Evolutionary conservation across 345 rosid species (phyloP).

Genomic region (Hibiscus trionum): DNA sequence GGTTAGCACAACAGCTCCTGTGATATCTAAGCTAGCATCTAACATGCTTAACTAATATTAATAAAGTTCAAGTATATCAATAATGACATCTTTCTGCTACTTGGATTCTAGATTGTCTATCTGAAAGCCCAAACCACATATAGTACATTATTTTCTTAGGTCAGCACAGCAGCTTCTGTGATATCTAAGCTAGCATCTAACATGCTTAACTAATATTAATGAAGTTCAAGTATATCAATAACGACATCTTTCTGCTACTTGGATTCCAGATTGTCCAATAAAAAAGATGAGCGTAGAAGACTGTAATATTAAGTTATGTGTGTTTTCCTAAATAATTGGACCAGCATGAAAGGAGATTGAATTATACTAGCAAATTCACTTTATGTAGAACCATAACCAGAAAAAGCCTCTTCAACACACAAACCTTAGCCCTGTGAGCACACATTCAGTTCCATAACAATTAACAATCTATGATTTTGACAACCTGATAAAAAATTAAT

Average conservation of each 20-base stretch:
- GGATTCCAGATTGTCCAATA: background rate
- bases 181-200: too few species aligned
- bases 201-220: too few species aligned
- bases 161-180: too few species aligned
- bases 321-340: background rate
- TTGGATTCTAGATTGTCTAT: conserved; percentile 93
- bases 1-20: too few species aligned
- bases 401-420: conserved; percentile 19
- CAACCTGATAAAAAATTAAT: conserved; percentile 43
- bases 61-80: too few species aligned
- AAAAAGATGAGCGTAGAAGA: background rate
- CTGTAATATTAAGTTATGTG: background rate
- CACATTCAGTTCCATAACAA: conserved; percentile 56
- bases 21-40: too few species aligned
- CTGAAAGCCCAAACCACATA: conserved; percentile 40
- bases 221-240: background rate
- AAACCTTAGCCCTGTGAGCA: conserved; percentile 95
- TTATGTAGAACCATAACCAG: conserved; percentile 6
- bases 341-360: conserved; percentile 6
- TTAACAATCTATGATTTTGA: conserved; percentile 79
- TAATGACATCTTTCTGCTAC: too few species aligned
- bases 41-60: too few species aligned
- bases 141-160: background rate
- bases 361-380: background rate
- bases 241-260: background rate